Evolutionary conservation across 2,329 filamentous ascomycete species (phyloP).

Genomic region (Cladosporium phlei): DNA sequence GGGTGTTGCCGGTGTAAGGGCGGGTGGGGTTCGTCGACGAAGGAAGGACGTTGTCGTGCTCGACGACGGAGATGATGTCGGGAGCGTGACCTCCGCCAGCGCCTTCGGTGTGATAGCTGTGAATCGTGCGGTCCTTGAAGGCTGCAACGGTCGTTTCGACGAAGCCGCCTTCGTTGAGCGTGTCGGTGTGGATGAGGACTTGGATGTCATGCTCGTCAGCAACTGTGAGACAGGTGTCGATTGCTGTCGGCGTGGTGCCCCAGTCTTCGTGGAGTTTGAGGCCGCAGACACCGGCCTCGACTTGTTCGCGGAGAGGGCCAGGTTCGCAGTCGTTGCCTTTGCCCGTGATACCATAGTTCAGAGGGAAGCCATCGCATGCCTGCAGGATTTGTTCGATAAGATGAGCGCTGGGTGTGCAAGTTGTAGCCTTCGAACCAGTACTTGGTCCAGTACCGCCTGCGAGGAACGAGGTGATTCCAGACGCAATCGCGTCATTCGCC

Average conservation of each 20-base stretch:
- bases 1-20: slow-evolving; percentile 84
- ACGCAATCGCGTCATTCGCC: slow-evolving; percentile 73
- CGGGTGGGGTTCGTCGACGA: slow-evolving; percentile 89
- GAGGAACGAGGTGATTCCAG: slow-evolving; percentile 84
- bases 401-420: slow-evolving; percentile 80
- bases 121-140: slow-evolving; percentile 81
- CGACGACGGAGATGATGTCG: slow-evolving; percentile 91
- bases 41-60: slow-evolving; percentile 81
- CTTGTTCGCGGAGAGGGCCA: slow-evolving; percentile 69
- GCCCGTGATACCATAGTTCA: slow-evolving; percentile 87
- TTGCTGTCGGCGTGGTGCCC: slow-evolving; percentile 85
- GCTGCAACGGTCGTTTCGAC: slow-evolving; percentile 86
- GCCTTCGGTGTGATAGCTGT: slow-evolving; percentile 96
- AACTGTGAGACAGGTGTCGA: slow-evolving; percentile 73
- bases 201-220: slow-evolving; percentile 92
- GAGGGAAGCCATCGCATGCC: slow-evolving; percentile 71
- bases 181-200: slow-evolving; percentile 92
- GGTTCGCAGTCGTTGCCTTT: slow-evolving; percentile 84
- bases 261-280: slow-evolving; percentile 96
- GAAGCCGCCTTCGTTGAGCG: slow-evolving; percentile 94
- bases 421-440: slow-evolving; percentile 85
- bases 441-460: slow-evolving; percentile 91
- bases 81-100: slow-evolving; percentile 92
- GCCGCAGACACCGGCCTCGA: slow-evolving; percentile 77
- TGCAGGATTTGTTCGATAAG: slow-evolving; percentile 88